phyloP scores from a whole-genome alignment of 2,329 filamentous ascomycete genomes.

The Phialophora verrucosa region DNA sequence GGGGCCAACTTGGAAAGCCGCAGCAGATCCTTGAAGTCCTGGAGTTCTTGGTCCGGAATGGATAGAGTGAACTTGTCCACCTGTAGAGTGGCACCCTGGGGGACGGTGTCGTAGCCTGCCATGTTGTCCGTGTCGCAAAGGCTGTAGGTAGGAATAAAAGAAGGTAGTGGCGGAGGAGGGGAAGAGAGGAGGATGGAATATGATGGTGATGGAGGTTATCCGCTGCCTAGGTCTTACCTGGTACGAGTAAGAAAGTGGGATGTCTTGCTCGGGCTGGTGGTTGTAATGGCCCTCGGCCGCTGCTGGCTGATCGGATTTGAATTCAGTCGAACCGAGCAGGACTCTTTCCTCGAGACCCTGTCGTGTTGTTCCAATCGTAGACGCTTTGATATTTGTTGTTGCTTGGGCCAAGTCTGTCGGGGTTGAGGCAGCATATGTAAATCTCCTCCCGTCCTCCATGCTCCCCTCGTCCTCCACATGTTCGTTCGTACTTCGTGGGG shows the following conservation, averaged over 20 bases:
- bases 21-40: conserved; percentile 55
- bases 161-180: background rate
- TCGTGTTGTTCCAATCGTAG: too few relatives aligned
- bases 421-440: too few relatives aligned
- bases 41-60: conserved; percentile 49
- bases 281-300: background rate
- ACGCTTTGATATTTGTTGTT: background rate
- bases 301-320: background rate
- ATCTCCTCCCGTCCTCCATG: too few relatives aligned
- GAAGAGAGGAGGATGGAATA: background rate
- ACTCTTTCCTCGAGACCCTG: background rate
- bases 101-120: conserved; percentile 25
- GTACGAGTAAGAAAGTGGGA: background rate
- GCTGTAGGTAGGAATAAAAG: background rate
- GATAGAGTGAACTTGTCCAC: conserved; percentile 25
- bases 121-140: conserved; percentile 5
- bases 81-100: conserved; percentile 9
- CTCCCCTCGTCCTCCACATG: background rate
- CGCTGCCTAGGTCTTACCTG: background rate
- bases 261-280: background rate
- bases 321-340: background rate
- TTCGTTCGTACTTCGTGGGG: background rate
- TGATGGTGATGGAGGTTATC: background rate
- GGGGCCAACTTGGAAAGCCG: conserved; percentile 57
- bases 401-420: background rate